Evolutionary conservation across 2,329 filamentous ascomycete species (phyloP).

Genomic region (Aspergillus ochraceus): DNA sequence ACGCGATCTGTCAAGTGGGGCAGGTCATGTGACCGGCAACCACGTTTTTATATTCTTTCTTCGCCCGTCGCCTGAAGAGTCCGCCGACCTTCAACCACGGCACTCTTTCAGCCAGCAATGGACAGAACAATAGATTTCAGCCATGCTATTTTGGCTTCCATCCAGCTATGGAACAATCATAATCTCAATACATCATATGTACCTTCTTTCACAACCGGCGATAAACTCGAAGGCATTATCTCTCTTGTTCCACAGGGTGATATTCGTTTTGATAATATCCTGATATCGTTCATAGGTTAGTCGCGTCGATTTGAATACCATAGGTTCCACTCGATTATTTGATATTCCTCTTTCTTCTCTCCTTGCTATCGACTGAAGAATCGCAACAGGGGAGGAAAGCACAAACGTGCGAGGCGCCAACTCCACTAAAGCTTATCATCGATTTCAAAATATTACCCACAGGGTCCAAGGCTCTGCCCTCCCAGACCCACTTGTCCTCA

Average conservation of each 20-base stretch:
- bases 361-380: neutral
- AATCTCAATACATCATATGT: neutral
- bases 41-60: neutral
- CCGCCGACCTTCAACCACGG: neutral
- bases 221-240: conserved; percentile 8
- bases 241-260: conserved; percentile 5
- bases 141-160: conserved; percentile 1
- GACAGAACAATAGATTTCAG: neutral
- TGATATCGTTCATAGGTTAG: conserved; percentile 10
- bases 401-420: conserved; percentile 4
- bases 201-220: conserved; percentile 8
- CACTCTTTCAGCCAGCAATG: neutral
- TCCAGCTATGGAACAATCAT: neutral
- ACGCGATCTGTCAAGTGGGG: neutral
- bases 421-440: conserved; percentile 5
- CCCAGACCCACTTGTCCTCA: conserved; percentile 7
- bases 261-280: conserved; percentile 4
- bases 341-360: neutral
- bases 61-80: neutral
- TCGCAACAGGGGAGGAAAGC: conserved; percentile 9
- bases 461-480: neutral
- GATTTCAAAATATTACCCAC: conserved; percentile 9
- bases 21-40: neutral
- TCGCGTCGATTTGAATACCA: too few species aligned
- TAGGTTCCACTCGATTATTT: too few species aligned